Conservation (phyloP, 805 yeast genomes). For the Saccharomycodes ludwigii region DNA sequence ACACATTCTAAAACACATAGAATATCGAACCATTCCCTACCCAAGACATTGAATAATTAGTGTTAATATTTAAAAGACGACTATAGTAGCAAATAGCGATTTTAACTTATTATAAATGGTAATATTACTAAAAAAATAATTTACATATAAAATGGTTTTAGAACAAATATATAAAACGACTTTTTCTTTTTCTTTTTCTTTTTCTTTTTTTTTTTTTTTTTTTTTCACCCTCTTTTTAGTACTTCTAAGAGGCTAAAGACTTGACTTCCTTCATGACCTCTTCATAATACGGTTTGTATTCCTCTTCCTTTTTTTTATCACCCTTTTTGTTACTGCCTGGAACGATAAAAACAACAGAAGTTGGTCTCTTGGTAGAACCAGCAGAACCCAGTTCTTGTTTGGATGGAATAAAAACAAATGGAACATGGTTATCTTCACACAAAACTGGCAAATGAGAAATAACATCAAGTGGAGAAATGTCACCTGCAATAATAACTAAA, state of each 20-base stretch:
- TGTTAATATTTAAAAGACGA: too few relatives aligned
- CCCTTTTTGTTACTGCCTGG: constrained; percentile 90
- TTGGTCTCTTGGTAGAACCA: constrained; percentile 98
- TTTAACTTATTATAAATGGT: too few relatives aligned
- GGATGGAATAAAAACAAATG: constrained; percentile 88
- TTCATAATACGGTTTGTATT: constrained; percentile 84
- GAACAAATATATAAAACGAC: not conserved
- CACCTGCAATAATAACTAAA: constrained; percentile 92
- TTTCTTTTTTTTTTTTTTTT: not conserved
- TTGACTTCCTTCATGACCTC: constrained; percentile 86
- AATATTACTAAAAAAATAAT: too few relatives aligned
- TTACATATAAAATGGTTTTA: not conserved
- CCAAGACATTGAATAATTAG: too few relatives aligned
- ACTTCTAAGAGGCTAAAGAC: too few relatives aligned
- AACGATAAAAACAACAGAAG: constrained; percentile 92
- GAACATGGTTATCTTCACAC: constrained; percentile 89
- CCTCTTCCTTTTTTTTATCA: constrained; percentile 57
- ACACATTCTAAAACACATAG: too few relatives aligned
- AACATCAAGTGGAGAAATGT: constrained; percentile 94
- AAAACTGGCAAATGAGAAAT: constrained; percentile 94
- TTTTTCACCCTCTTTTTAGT: too few relatives aligned
- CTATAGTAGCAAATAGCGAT: too few relatives aligned
- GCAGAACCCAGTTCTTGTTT: constrained; percentile 98
- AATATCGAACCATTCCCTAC: too few relatives aligned
- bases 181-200: not conserved